Evolutionary conservation across 495 filamentous ascomycete genomes (phyloP).

Genomic region (Rostrohypoxylon terebratum): DNA sequence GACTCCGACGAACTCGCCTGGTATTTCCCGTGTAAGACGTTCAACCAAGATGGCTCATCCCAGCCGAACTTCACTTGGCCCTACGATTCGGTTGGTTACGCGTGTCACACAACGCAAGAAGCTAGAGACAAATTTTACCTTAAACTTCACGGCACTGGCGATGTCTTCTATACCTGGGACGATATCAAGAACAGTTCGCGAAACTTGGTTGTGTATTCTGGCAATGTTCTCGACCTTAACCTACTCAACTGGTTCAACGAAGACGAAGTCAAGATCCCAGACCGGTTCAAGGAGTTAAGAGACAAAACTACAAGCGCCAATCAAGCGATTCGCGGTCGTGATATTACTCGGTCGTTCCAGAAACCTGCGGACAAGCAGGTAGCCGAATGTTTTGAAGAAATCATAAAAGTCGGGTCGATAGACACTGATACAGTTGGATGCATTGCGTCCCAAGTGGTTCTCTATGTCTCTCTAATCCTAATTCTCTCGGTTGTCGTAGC

Average conservation of each 20-base stretch:
- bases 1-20: constrained; percentile 78
- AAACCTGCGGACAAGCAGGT: constrained; percentile 78
- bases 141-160: constrained; percentile 60
- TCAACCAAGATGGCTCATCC: constrained; percentile 92
- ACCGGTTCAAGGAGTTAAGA: constrained; percentile 81
- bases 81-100: constrained; percentile 80
- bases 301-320: constrained; percentile 65
- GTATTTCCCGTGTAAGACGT: constrained; percentile 95
- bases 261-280: constrained; percentile 81
- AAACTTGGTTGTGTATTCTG: constrained; percentile 92
- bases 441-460: constrained; percentile 96
- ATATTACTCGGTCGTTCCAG: constrained; percentile 90
- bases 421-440: constrained; percentile 97
- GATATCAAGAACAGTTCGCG: constrained; percentile 89
- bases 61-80: constrained; percentile 77
- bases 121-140: constrained; percentile 85
- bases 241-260: constrained; percentile 92
- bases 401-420: constrained; percentile 94
- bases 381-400: constrained; percentile 87
- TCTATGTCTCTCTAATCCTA: constrained; percentile 92
- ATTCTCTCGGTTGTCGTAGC: constrained; percentile 89
- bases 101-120: constrained; percentile 81
- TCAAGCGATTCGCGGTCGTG: constrained; percentile 80
- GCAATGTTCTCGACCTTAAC: constrained; percentile 92
- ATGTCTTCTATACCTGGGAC: constrained; percentile 95